A percentile compares a stretch with the other conserved stretches of the same genome.
phyloP scores from a whole-genome alignment of 2,329 filamentous ascomycete species.

The Calonectria multiphialidica region DNA sequence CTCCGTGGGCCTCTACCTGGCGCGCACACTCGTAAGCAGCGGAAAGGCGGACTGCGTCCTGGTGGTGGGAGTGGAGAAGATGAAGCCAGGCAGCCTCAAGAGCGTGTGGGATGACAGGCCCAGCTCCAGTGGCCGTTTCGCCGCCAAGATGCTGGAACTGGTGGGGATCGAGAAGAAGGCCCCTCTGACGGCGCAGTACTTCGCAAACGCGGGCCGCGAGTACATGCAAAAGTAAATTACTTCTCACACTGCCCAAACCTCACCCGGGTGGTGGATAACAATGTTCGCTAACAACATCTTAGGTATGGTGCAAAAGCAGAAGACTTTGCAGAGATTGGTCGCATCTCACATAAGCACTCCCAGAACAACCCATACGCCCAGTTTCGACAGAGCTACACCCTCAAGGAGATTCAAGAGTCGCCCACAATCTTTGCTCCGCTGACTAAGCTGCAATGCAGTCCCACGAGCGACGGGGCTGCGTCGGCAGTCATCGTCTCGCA shows the following conservation, averaged over 20 bases:
- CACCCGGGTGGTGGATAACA: too few relatives aligned
- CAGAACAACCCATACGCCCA: slow-evolving; percentile 97
- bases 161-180: slow-evolving; percentile 80
- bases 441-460: slow-evolving; percentile 97
- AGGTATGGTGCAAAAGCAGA: slow-evolving; percentile 84
- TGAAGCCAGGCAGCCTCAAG: slow-evolving; percentile 89
- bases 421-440: slow-evolving; percentile 87
- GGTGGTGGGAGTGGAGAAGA: slow-evolving; percentile 97
- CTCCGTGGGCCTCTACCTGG: slow-evolving; percentile 88
- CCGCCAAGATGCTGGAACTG: slow-evolving; percentile 84
- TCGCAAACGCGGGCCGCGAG: slow-evolving; percentile 92
- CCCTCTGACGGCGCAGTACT: slow-evolving; percentile 90
- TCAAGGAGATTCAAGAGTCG: slow-evolving; percentile 82
- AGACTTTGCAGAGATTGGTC: slow-evolving; percentile 94
- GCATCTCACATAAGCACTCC: slow-evolving; percentile 92
- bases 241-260: too few relatives aligned
- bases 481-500: slow-evolving; percentile 91
- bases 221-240: slow-evolving; percentile 89
- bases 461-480: slow-evolving; percentile 91
- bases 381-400: slow-evolving; percentile 91
- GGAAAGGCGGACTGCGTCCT: slow-evolving; percentile 89
- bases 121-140: slow-evolving; percentile 80
- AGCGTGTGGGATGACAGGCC: slow-evolving; percentile 86
- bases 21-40: slow-evolving; percentile 80
- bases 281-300: slow-evolving; percentile 25